These are phyloP conservation scores for Hypomyces rosellus DNA, from an alignment of 2,329 filamentous ascomycete species.

Conservation along the genomic window DNA sequence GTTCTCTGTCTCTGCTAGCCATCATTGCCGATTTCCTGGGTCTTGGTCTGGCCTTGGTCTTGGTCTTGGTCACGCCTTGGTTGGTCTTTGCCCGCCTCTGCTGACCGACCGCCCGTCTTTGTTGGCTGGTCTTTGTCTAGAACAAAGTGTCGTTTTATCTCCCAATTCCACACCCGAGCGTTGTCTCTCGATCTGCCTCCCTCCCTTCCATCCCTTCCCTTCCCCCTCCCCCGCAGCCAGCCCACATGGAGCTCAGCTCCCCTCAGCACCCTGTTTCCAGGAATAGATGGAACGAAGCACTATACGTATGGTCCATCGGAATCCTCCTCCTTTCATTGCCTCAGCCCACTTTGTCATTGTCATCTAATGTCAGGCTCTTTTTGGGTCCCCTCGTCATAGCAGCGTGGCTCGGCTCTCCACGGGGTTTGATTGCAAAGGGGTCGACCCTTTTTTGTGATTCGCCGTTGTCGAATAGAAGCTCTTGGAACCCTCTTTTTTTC, in stretches of 20 bases:
- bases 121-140: not conserved
- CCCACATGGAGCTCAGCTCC: not conserved
- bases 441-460: conserved; percentile 9
- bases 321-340: not conserved
- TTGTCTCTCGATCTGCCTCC: too few species aligned
- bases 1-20: not conserved
- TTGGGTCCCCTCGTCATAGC: conserved; percentile 5
- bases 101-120: not conserved
- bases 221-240: not conserved
- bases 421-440: conserved; percentile 5
- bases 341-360: not conserved
- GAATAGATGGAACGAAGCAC: not conserved
- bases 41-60: not conserved
- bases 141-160: not conserved
- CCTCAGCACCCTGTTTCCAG: not conserved
- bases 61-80: not conserved
- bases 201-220: not conserved
- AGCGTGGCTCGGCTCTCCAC: conserved; percentile 10
- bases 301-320: not conserved
- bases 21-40: conserved; percentile 6
- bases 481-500: conserved; percentile 8
- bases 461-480: conserved; percentile 9
- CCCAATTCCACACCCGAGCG: not conserved
- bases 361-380: not conserved
- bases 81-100: not conserved